These are phyloP conservation scores for Pittosporum tobira DNA, from an alignment of 129 eudicot species.

Conservation along the genomic window DNA sequence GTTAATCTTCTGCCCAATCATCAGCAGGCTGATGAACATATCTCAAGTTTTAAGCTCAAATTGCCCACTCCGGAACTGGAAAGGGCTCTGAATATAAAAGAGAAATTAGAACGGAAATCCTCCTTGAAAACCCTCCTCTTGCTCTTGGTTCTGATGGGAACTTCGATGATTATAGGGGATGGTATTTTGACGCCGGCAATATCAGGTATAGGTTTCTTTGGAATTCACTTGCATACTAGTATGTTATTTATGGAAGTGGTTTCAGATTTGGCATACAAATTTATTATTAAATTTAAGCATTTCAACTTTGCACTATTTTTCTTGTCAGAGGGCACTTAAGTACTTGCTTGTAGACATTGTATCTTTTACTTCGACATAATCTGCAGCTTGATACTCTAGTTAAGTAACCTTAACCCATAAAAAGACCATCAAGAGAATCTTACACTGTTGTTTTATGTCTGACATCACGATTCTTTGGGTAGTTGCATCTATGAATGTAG, in stretches of 20 bases:
- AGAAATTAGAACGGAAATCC: slow-evolving; percentile 59
- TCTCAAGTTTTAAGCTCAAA: slow-evolving; percentile 83
- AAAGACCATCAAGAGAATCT: background rate
- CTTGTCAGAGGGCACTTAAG: background rate
- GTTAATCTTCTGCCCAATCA: slow-evolving; percentile 80
- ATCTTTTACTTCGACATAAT: background rate
- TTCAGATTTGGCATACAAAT: no score
- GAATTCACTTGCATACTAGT: background rate
- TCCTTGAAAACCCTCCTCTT: slow-evolving; percentile 64
- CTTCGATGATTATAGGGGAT: slow-evolving; percentile 96
- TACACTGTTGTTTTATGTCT: background rate
- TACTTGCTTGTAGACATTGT: background rate
- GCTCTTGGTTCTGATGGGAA: slow-evolving; percentile 84
- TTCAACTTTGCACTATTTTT: background rate
- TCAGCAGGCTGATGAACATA: slow-evolving; percentile 80
- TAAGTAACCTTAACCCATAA: background rate
- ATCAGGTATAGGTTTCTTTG: slow-evolving; percentile 43
- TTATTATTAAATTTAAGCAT: no score
- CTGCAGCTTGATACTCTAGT: background rate
- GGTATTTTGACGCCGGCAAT: slow-evolving; percentile 96
- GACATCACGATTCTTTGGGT: background rate
- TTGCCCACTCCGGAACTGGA: slow-evolving; percentile 89
- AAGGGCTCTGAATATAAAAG: slow-evolving; percentile 79
- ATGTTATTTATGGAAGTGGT: no score
- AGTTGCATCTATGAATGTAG: background rate